Evolutionary conservation across 1,284 basidiomycete species (phyloP).

Genomic region (Pseudozyma sp.): DNA sequence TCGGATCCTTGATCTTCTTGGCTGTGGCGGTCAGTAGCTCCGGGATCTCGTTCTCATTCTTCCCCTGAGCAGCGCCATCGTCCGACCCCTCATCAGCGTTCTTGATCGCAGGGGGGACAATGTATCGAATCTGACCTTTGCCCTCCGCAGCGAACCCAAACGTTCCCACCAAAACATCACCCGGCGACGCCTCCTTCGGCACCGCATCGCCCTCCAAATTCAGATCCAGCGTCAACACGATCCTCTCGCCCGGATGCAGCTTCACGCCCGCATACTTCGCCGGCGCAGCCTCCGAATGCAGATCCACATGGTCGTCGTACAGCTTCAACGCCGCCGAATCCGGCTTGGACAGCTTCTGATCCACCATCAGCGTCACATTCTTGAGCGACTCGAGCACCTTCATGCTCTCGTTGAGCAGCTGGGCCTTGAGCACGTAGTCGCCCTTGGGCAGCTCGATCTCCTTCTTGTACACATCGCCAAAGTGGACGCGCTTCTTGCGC

Average conservation of each 20-base stretch:
- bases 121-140: constrained; percentile 59
- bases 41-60: constrained; percentile 60
- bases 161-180: constrained; percentile 66
- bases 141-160: constrained; percentile 61
- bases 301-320: constrained; percentile 67
- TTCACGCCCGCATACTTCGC: constrained; percentile 62
- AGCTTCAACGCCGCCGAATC: constrained; percentile 62
- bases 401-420: constrained; percentile 60
- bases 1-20: constrained; percentile 65
- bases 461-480: constrained; percentile 69
- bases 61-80: constrained; percentile 21
- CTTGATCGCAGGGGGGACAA: constrained; percentile 64
- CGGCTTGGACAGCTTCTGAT: constrained; percentile 66
- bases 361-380: constrained; percentile 61
- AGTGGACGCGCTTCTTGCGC: constrained; percentile 61
- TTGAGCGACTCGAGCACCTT: constrained; percentile 64
- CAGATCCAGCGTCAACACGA: constrained; percentile 61
- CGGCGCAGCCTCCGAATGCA: constrained; percentile 51
- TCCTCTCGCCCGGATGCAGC: constrained; percentile 64
- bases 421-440: constrained; percentile 66
- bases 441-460: constrained; percentile 65
- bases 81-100: constrained; percentile 36
- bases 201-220: constrained; percentile 65
- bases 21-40: constrained; percentile 65
- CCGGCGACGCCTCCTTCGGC: constrained; percentile 65